These are phyloP conservation scores for Candida albicans DNA, from an alignment of 1,139 yeast genomes.

Conservation along the genomic window DNA sequence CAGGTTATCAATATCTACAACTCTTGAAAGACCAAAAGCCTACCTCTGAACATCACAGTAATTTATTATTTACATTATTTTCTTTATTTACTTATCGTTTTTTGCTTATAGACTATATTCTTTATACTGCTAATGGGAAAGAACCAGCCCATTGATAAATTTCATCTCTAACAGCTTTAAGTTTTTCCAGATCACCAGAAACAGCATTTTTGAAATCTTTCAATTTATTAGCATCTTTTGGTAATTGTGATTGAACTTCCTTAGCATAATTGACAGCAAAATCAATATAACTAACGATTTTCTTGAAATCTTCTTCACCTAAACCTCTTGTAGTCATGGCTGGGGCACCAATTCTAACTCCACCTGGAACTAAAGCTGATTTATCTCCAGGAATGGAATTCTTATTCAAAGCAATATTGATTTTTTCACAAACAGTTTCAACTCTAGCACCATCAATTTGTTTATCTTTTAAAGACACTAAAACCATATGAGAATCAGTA, in stretches of 20 bases:
- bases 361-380: constrained; percentile 97
- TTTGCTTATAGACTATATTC: neutral
- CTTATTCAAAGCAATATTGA: constrained; percentile 94
- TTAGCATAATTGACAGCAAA: constrained; percentile 78
- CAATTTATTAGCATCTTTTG: constrained; percentile 86
- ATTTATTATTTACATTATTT: no score
- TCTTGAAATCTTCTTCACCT: constrained; percentile 80
- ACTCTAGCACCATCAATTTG: constrained; percentile 97
- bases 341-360: constrained; percentile 97
- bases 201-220: constrained; percentile 89
- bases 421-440: constrained; percentile 90
- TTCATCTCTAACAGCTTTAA: constrained; percentile 70
- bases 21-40: no score
- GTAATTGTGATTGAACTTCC: constrained; percentile 70
- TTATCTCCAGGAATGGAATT: constrained; percentile 98
- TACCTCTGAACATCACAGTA: no score
- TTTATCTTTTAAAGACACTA: constrained; percentile 85
- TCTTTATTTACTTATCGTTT: no score
- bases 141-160: constrained; percentile 89
- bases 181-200: constrained; percentile 62
- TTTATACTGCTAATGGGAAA: constrained; percentile 85
- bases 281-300: constrained; percentile 82
- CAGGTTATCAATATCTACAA: no score
- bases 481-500: constrained; percentile 95
- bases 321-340: constrained; percentile 99